Conservation (phyloP, 345 rosid genomes). For the Brassica rapa region DNA sequence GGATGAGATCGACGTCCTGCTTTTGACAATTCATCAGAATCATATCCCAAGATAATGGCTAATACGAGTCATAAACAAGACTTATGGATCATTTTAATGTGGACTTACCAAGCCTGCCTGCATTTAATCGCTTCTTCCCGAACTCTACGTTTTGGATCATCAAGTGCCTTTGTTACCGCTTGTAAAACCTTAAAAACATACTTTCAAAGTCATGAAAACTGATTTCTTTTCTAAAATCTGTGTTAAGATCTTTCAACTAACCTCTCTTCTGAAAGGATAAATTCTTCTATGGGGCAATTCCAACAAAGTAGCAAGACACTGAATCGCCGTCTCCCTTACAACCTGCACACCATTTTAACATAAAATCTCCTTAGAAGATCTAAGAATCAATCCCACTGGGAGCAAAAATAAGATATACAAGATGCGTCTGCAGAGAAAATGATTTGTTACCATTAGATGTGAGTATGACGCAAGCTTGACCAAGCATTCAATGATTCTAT, state of each 20-base stretch:
- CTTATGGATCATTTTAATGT: not conserved
- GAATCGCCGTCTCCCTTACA: constrained; percentile 85
- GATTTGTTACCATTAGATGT: constrained; percentile 60
- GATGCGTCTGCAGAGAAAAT: not conserved
- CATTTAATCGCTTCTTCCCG: constrained; percentile 83
- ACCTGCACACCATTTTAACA: constrained; percentile 47
- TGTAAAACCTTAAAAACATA: constrained; percentile 50
- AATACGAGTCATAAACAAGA: not conserved
- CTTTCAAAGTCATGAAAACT: not conserved
- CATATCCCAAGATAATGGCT: not conserved
- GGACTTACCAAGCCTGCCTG: constrained; percentile 74
- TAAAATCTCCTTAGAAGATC: not conserved
- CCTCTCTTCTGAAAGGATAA: constrained; percentile 78
- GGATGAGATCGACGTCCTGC: constrained; percentile 37
- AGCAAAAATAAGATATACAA: not conserved
- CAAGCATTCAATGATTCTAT: constrained; percentile 57
- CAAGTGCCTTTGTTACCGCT: constrained; percentile 62
- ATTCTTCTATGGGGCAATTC: constrained; percentile 69
- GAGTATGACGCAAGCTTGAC: constrained; percentile 58
- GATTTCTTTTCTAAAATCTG: no score
- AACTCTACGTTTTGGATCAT: constrained; percentile 83
- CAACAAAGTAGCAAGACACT: constrained; percentile 73
- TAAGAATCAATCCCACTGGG: not conserved
- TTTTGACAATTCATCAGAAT: constrained; percentile 12
- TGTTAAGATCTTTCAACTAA: constrained; percentile 27